Evolutionary conservation across 495 filamentous ascomycete species (phyloP).

Genomic region (Podospora comata): DNA sequence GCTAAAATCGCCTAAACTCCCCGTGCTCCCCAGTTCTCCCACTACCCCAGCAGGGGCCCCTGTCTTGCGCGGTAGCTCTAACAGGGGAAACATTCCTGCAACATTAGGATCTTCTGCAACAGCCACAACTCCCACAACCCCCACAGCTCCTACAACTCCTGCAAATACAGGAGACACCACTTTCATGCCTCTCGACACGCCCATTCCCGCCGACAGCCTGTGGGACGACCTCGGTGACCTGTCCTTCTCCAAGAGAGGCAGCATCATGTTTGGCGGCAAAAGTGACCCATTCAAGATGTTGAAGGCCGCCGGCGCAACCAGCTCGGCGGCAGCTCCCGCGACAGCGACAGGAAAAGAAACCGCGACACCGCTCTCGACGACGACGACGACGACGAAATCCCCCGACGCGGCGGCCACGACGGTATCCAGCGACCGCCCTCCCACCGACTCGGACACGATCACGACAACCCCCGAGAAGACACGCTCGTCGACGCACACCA

Average conservation of each 20-base stretch:
- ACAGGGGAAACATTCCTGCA: conserved; percentile 20
- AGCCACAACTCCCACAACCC: neutral
- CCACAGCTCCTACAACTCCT: neutral
- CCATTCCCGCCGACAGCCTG: conserved; percentile 51
- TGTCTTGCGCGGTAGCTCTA: conserved; percentile 10
- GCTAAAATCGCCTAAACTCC: conserved; percentile 24
- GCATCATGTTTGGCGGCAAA: conserved; percentile 59
- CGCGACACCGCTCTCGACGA: neutral
- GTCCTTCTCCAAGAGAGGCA: conserved; percentile 60
- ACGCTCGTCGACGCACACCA: conserved; percentile 12
- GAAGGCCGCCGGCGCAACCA: conserved; percentile 10
- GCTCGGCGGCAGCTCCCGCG: neutral
- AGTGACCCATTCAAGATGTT: conserved; percentile 28
- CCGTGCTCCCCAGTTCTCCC: conserved; percentile 25
- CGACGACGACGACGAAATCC: neutral
- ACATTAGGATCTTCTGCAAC: conserved; percentile 19
- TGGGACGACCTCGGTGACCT: conserved; percentile 49
- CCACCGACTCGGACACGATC: neutral
- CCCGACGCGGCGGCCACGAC: neutral
- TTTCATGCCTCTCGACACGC: conserved; percentile 49
- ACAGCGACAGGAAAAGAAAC: conserved; percentile 6
- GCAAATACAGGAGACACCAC: neutral
- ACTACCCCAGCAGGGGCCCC: conserved; percentile 28
- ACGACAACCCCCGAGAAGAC: conserved; percentile 9
- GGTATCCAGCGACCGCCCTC: neutral